Evolutionary conservation across 257 asterid species (phyloP).

Genomic region (Scutellaria barbata): DNA sequence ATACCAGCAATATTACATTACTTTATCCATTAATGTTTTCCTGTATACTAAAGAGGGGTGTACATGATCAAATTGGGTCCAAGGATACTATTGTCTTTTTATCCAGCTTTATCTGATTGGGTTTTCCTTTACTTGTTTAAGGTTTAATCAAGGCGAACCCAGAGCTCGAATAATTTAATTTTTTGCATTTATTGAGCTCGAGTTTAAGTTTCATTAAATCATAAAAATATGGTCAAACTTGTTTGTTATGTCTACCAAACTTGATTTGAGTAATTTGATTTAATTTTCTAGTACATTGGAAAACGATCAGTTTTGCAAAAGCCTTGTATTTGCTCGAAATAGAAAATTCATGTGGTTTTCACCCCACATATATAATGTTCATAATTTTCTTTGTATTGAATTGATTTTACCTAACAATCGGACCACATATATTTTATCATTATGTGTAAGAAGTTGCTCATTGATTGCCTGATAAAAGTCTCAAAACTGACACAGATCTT

Average conservation of each 20-base stretch:
- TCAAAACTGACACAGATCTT: constrained; percentile 46
- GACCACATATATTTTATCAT: constrained; percentile 40
- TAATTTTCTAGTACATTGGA: no score
- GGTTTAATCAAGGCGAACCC: no score
- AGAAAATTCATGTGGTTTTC: background rate
- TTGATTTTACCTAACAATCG: constrained; percentile 34
- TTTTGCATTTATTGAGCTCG: background rate
- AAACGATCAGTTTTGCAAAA: background rate
- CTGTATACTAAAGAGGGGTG: background rate
- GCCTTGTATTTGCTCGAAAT: constrained; percentile 5
- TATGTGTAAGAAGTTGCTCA: constrained; percentile 34
- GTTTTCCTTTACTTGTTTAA: background rate
- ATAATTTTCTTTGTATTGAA: constrained; percentile 26
- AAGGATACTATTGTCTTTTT: background rate
- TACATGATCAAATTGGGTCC: background rate
- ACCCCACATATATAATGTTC: background rate
- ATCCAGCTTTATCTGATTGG: background rate
- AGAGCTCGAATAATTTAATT: no score
- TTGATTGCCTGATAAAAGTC: constrained; percentile 36
- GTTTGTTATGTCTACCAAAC: background rate
- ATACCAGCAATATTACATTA: constrained; percentile 27
- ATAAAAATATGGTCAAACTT: background rate
- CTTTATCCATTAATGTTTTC: constrained; percentile 1
- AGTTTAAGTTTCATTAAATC: background rate
- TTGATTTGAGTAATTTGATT: background rate